Base-by-base conservation (phyloP, 2,329 filamentous ascomycete species). In the Colletotrichum gigasporum region DNA sequence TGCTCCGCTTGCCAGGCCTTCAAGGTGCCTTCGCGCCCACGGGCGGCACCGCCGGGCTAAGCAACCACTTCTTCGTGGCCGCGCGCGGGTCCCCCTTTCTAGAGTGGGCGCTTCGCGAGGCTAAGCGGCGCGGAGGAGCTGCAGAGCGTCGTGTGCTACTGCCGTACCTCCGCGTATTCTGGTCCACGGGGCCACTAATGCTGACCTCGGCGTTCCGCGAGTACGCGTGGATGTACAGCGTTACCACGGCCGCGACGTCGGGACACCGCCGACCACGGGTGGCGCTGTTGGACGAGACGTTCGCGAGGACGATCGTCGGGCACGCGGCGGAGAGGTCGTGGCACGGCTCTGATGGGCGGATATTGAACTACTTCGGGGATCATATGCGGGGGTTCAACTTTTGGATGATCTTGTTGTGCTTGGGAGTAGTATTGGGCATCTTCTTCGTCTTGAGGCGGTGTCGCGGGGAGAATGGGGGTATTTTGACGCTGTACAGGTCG, bases 51-150 rank as follows among this genome's bases (percentile, higher is more conserved):
- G 9, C 18, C 8, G 67, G 69, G 0, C 16, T 70, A 12, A 72
- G 70, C 45, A 72, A 71, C 44, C 70, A 72, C 66, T 71, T 71
- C 60, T 69, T 72, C 68, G 70, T 72, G 69, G 70, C 68, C 1
- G 47, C 66, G 18, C 32, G 37, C 2, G 65, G 56, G 0, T 67
- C 69, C 2, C 42, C 63, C 14, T 68, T 72, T 7, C 54, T 72
- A 2, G 51, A 59, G n/a, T 69, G 66, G 67, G 52, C 67, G 3
- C 58, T 71, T 2, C 55, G 63, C 39, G 69, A 71, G 26, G 69
- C 69, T 7, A 70, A 71, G 20, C 65, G 68, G 9, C 64, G 69
- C 32, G 67, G 63, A 4, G 64, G 56, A 5, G 9, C 66, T 5
- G 30, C 41, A 2, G 63, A 69, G 9, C 56, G 37, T 2, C 56